These are phyloP conservation scores for Lactarius hengduanensis DNA, from an alignment of 768 basidiomycete genomes.

Conservation along the genomic window DNA sequence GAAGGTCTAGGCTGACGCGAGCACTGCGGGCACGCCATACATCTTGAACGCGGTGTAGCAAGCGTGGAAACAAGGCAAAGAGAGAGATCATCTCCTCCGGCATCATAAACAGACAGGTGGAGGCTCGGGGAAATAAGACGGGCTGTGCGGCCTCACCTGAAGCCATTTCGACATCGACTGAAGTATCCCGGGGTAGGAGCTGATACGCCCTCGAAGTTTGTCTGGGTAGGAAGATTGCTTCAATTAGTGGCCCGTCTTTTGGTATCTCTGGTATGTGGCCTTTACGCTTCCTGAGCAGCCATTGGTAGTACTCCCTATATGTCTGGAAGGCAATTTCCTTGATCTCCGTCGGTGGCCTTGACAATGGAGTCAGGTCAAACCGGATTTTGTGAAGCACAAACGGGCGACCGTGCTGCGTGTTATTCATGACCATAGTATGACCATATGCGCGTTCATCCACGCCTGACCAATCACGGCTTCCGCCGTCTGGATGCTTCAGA, in stretches of 20 bases:
- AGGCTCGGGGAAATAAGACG: conserved; percentile 42
- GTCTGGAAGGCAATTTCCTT: conserved; percentile 47
- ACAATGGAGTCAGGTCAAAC: conserved; percentile 63
- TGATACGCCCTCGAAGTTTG: conserved; percentile 37
- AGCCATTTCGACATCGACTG: conserved; percentile 12
- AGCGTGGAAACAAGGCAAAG: conserved; percentile 56
- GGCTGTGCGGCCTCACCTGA: conserved; percentile 23
- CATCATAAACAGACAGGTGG: conserved; percentile 56
- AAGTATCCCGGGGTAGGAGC: conserved; percentile 37
- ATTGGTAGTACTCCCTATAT: conserved; percentile 58
- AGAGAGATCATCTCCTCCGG: conserved; percentile 42
- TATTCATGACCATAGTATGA: conserved; percentile 54
- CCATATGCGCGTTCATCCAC: conserved; percentile 51
- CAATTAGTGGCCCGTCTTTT: conserved; percentile 59
- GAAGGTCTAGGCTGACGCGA: conserved; percentile 56
- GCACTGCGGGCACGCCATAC: conserved; percentile 57
- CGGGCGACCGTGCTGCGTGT: conserved; percentile 53
- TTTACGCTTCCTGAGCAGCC: conserved; percentile 52
- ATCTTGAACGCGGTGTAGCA: conserved; percentile 66
- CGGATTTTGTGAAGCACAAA: conserved; percentile 58
- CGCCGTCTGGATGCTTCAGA: conserved; percentile 50
- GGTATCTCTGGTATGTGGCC: conserved; percentile 44
- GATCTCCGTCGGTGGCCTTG: conserved; percentile 51
- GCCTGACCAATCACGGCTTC: conserved; percentile 49
- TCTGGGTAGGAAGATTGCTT: conserved; percentile 47